Evolutionary conservation across 768 basidiomycete species (phyloP).

Genomic region (Lyophyllum atratum): DNA sequence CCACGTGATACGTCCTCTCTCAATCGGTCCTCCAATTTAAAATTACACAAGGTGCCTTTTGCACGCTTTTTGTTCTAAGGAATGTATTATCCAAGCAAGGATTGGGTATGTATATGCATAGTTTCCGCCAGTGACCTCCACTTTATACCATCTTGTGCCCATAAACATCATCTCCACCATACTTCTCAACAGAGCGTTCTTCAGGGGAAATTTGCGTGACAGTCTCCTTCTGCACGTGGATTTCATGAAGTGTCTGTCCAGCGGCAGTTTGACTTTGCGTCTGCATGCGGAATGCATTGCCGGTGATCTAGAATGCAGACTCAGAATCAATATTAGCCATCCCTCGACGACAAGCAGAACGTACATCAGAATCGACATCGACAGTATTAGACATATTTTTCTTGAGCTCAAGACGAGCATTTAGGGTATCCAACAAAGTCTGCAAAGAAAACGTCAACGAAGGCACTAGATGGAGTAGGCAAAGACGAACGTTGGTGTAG

Average conservation of each 20-base stretch:
- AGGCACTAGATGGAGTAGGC: too few species aligned
- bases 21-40: too few species aligned
- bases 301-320: slow-evolving; percentile 9
- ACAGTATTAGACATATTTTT: slow-evolving; percentile 22
- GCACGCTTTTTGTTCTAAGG: too few species aligned
- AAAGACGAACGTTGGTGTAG: slow-evolving; percentile 42
- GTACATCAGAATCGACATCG: slow-evolving; percentile 31
- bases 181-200: slow-evolving; percentile 21
- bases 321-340: background rate
- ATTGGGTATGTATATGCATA: too few species aligned
- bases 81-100: too few species aligned
- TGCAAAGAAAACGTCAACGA: too few species aligned
- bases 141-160: slow-evolving; percentile 9
- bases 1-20: background rate
- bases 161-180: slow-evolving; percentile 15
- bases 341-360: background rate
- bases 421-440: slow-evolving; percentile 47
- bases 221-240: slow-evolving; percentile 27
- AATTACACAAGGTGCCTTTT: too few species aligned
- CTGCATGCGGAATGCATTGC: slow-evolving; percentile 26
- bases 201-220: slow-evolving; percentile 20
- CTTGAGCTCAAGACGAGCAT: slow-evolving; percentile 38
- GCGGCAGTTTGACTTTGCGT: slow-evolving; percentile 20
- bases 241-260: slow-evolving; percentile 23
- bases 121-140: background rate